Base-by-base conservation (phyloP, 2,329 filamentous ascomycete genomes). In the Blastomyces gilchristii region DNA sequence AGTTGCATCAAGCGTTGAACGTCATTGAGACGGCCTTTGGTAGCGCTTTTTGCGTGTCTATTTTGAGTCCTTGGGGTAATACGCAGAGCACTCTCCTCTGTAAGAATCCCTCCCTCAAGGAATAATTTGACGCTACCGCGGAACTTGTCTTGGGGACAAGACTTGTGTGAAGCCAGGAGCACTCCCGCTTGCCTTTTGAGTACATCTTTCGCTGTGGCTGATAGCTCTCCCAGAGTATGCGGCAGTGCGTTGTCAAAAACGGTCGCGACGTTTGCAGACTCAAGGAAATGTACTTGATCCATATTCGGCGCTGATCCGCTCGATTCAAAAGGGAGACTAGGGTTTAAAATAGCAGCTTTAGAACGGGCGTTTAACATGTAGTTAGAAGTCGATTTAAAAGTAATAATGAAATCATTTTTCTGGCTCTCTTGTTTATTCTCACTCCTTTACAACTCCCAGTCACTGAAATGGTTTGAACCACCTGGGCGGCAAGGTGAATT, bases 1-100 rank as follows among this genome's bases (percentile, higher is more conserved):
- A 63, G n/a, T 34, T 62, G 37, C n/a, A 62, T 65, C 16, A 64
- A 47, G 8, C n/a, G 54, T 34, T 53, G 61, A 14, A 61, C 47
- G 22, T 63, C 62, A 16, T 34, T 49, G 9, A 65, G 52, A 22
- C 58, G 63, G 25, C 34, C 22, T 43, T 28, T 31, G 18, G 53
- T 34, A 18, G 53, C 25, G 25, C 25, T 39, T n/a, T 56, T 56
- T 31, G 39, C 39, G 9, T 41, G 39, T 2, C 39, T 11, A 11
- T 41, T 41, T 12, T 41, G 39, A 41, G 5, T 14, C 8, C 39
- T 41, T 41, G 2, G 39, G 39, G 39, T 11, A 2, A 4, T 14
- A 16, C 18, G 5, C 34, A 56, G 25, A 56, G 22, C 25, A 6
- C 18, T 49, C 47, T 49, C 5, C 47, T 22, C 18, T 5, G 47